phyloP scores from a whole-genome alignment of 164 flowering plant genomes.

The Cinnamomum micranthum region DNA sequence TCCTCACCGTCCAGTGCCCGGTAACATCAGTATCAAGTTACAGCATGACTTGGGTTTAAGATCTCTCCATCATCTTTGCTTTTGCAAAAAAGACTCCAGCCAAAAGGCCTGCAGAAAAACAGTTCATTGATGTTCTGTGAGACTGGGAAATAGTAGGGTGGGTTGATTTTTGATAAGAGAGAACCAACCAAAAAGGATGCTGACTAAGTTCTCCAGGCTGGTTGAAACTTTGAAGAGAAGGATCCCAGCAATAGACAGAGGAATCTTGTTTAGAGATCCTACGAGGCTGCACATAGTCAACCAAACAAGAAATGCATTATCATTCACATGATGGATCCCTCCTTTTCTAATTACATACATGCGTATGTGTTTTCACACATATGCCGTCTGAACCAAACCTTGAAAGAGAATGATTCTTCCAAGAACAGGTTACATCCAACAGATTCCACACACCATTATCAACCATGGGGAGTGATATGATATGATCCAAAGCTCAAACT shows the following conservation, averaged over 20 bases:
- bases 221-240: conserved; percentile 90
- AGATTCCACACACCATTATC: too few relatives aligned
- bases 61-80: conserved; percentile 68
- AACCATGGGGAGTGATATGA: too few relatives aligned
- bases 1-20: background rate
- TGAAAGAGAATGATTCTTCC: too few relatives aligned
- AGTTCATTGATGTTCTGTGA: background rate
- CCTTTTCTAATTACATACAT: too few relatives aligned
- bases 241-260: conserved; percentile 87
- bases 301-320: too few relatives aligned
- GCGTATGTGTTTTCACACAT: too few relatives aligned
- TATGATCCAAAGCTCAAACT: too few relatives aligned
- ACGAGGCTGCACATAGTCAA: conserved; percentile 63
- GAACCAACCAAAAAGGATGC: conserved; percentile 82
- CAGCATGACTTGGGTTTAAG: conserved; percentile 12
- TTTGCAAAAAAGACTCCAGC: conserved; percentile 91
- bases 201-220: conserved; percentile 77
- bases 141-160: background rate
- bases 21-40: background rate
- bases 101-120: conserved; percentile 56
- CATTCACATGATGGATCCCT: too few relatives aligned
- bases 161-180: background rate
- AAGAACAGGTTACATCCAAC: too few relatives aligned
- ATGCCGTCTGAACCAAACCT: too few relatives aligned
- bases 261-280: conserved; percentile 95